Percentiles rank a stretch among this genome's conserved stretches.
Evolutionary conservation across 2,329 filamentous ascomycete genomes (phyloP).

Genomic region (Coleophoma crateriformis): DNA sequence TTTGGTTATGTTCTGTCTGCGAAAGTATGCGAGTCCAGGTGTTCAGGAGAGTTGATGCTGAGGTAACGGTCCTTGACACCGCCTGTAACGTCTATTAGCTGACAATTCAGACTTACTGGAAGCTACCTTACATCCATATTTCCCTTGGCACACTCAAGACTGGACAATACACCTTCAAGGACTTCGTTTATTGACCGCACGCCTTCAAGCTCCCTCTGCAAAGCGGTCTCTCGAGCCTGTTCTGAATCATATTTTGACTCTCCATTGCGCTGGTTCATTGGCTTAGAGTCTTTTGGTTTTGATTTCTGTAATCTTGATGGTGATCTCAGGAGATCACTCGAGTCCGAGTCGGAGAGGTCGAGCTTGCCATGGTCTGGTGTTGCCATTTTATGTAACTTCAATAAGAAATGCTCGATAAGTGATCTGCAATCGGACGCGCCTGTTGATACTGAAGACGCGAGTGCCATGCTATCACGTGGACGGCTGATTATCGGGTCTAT

Average conservation of each 20-base stretch:
- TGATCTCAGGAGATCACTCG: constrained; percentile 53
- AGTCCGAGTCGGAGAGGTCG: constrained; percentile 47
- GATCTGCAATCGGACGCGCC: not conserved
- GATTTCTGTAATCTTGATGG: constrained; percentile 35
- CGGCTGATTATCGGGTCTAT: not conserved
- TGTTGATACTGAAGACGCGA: not conserved
- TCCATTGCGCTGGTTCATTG: constrained; percentile 26
- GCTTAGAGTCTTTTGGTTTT: constrained; percentile 10
- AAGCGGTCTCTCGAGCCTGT: constrained; percentile 64
- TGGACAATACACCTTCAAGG: constrained; percentile 72
- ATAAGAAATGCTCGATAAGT: too few species aligned
- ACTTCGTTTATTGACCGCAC: constrained; percentile 83
- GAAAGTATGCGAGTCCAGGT: constrained; percentile 95
- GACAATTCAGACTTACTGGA: not conserved
- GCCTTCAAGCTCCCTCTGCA: constrained; percentile 75
- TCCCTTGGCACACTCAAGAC: constrained; percentile 63
- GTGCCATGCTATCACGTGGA: not conserved
- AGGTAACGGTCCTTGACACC: constrained; percentile 78
- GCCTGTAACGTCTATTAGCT: constrained; percentile 45
- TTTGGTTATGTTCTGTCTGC: constrained; percentile 96
- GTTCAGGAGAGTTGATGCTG: constrained; percentile 83
- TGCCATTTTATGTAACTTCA: constrained; percentile 15
- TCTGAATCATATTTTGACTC: constrained; percentile 55
- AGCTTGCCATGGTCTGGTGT: constrained; percentile 45
- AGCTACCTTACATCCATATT: constrained; percentile 65